Evolutionary conservation across 352 stramenopile genomes (phyloP).

Genomic region (Phytophthora pistaciae): DNA sequence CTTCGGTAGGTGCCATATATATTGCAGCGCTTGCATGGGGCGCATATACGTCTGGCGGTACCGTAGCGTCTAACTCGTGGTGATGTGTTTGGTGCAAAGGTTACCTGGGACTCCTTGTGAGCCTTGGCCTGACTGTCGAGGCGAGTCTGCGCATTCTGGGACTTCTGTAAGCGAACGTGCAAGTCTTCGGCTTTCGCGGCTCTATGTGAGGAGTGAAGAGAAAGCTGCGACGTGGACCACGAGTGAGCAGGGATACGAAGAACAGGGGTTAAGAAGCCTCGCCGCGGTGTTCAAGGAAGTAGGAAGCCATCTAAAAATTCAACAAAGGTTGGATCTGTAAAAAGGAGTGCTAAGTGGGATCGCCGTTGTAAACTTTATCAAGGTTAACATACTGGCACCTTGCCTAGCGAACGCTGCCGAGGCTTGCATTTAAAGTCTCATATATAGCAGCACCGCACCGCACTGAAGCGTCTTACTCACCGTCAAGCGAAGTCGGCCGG

Average conservation of each 20-base stretch:
- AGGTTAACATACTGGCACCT: too few species aligned
- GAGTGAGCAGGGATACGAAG: not conserved
- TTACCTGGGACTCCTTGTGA: conserved; percentile 52
- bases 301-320: not conserved
- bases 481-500: too few species aligned
- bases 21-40: not conserved
- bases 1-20: conserved; percentile 51
- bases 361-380: too few species aligned
- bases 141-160: conserved; percentile 40
- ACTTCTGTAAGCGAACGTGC: conserved; percentile 18
- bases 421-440: too few species aligned
- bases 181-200: not conserved
- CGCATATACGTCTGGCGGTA: not conserved
- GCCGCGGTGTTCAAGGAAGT: not conserved
- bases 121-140: conserved; percentile 34
- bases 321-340: too few species aligned
- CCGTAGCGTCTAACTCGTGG: not conserved
- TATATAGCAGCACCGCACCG: too few species aligned
- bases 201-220: not conserved
- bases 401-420: too few species aligned
- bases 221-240: not conserved
- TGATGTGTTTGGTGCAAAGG: conserved; percentile 30
- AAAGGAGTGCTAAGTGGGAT: too few species aligned
- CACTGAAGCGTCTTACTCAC: too few species aligned
- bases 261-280: not conserved